A percentile compares a stretch with the other conserved stretches of the same genome.
These are phyloP conservation scores for Magnolia officinalis DNA, from an alignment of 164 flowering plant species.

Conservation along the genomic window DNA sequence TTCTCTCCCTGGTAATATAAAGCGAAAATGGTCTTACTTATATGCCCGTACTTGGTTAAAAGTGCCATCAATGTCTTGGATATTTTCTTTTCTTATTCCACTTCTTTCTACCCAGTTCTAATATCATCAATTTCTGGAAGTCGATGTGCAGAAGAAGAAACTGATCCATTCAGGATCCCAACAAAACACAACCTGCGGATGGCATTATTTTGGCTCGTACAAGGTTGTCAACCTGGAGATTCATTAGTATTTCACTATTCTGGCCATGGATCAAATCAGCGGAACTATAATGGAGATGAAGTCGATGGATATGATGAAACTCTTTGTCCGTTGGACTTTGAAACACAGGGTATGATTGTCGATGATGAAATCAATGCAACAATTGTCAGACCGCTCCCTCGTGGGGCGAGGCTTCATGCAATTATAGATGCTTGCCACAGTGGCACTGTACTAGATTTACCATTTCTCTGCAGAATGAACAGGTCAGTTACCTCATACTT, in stretches of 20 bases:
- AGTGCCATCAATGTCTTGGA: neutral
- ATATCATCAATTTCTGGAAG: neutral
- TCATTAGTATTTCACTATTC: conserved; percentile 67
- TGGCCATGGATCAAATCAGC: conserved; percentile 66
- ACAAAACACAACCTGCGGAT: conserved; percentile 58
- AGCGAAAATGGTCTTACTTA: neutral
- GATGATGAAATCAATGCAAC: conserved; percentile 69
- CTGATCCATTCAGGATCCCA: conserved; percentile 48
- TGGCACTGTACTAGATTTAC: conserved; percentile 66
- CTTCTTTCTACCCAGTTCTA: neutral
- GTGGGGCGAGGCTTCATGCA: conserved; percentile 67
- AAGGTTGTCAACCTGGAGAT: conserved; percentile 67
- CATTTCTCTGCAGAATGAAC: conserved; percentile 63
- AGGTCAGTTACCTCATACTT: conserved; percentile 25
- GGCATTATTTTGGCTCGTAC: conserved; percentile 69
- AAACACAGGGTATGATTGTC: conserved; percentile 59
- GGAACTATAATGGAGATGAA: conserved; percentile 53
- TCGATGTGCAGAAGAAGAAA: conserved; percentile 50
- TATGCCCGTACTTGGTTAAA: neutral
- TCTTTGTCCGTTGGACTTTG: conserved; percentile 64
- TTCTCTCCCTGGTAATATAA: neutral
- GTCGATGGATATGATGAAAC: conserved; percentile 74
- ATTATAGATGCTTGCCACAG: conserved; percentile 76
- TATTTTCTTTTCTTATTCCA: neutral
- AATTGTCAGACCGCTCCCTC: conserved; percentile 61